Percentiles rank a stretch among this genome's conserved stretches.
phyloP scores from a whole-genome alignment of 352 stramenopile genomes.

The Globisporangium solare region DNA sequence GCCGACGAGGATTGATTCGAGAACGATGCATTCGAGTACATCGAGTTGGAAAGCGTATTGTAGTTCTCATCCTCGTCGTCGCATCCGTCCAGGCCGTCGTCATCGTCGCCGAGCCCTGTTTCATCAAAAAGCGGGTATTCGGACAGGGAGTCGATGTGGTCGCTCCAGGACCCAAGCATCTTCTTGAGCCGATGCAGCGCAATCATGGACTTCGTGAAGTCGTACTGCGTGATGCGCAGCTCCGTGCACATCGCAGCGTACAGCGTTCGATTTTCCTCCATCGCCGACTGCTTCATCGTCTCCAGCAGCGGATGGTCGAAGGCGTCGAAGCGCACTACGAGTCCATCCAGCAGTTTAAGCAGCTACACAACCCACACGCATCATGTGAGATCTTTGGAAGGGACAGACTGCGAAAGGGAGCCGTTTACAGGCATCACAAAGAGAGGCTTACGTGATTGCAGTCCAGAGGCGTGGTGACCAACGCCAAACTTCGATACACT shows the following conservation, averaged over 20 bases:
- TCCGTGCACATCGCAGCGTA: constrained; percentile 65
- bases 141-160: constrained; percentile 75
- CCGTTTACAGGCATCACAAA: too few relatives aligned
- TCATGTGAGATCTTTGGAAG: neutral
- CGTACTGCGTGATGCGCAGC: constrained; percentile 60
- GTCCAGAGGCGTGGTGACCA: constrained; percentile 41
- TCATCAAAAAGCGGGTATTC: constrained; percentile 78
- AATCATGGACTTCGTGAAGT: constrained; percentile 75
- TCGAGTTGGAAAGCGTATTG: constrained; percentile 44
- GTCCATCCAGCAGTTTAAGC: constrained; percentile 34
- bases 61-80: constrained; percentile 21
- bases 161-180: constrained; percentile 60
- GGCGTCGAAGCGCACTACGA: constrained; percentile 47
- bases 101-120: constrained; percentile 13
- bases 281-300: constrained; percentile 60
- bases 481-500: constrained; percentile 59
- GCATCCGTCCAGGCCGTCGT: constrained; percentile 1
- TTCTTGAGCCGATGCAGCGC: constrained; percentile 67
- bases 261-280: constrained; percentile 69
- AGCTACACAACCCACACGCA: constrained; percentile 32
- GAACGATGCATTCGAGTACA: constrained; percentile 60
- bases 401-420: neutral
- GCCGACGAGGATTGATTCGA: constrained; percentile 26
- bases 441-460: constrained; percentile 37
- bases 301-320: constrained; percentile 72